Percentiles rank a stretch among this genome's conserved stretches.
Evolutionary conservation across 192 early-diverging fungal genomes (phyloP).

Genomic region (Mortierella alpina): DNA sequence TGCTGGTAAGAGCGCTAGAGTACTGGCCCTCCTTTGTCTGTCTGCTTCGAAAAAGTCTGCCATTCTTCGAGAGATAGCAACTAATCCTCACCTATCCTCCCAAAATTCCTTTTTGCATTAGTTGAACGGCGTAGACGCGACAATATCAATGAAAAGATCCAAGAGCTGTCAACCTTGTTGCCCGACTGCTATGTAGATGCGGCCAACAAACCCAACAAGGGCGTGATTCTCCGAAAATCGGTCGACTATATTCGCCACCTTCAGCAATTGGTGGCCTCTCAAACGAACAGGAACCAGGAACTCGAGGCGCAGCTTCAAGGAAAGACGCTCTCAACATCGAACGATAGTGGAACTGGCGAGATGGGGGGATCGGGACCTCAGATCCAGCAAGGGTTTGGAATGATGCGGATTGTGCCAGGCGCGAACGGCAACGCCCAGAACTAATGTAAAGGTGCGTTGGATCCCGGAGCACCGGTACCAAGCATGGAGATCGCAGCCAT

Average conservation of each 20-base stretch:
- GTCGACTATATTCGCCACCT: slow-evolving; percentile 94
- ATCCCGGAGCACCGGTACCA: no score
- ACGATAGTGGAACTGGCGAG: background rate
- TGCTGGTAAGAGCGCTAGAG: slow-evolving; percentile 62
- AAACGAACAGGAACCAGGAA: slow-evolving; percentile 75
- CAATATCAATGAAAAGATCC: slow-evolving; percentile 99
- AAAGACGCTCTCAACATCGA: background rate
- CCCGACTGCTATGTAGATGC: slow-evolving; percentile 81
- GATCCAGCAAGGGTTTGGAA: slow-evolving; percentile 51
- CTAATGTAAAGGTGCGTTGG: slow-evolving; percentile 4
- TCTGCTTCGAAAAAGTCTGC: background rate
- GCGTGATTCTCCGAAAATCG: slow-evolving; percentile 90
- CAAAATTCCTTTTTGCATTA: slow-evolving; percentile 8
- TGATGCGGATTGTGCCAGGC: slow-evolving; percentile 48
- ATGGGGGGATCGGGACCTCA: slow-evolving; percentile 31
- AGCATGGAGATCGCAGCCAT: no score
- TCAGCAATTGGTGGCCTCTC: slow-evolving; percentile 72
- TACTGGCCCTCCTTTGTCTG: background rate
- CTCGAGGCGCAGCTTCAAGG: slow-evolving; percentile 68
- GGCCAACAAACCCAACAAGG: slow-evolving; percentile 95
- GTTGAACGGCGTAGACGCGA: slow-evolving; percentile 96
- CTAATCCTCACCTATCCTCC: background rate
- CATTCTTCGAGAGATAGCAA: background rate
- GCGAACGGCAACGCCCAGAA: slow-evolving; percentile 16
- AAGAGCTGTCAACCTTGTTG: slow-evolving; percentile 86